Evolutionary conservation across 140 eudicot genomes (phyloP).

Genomic region (Senecio squalidus): DNA sequence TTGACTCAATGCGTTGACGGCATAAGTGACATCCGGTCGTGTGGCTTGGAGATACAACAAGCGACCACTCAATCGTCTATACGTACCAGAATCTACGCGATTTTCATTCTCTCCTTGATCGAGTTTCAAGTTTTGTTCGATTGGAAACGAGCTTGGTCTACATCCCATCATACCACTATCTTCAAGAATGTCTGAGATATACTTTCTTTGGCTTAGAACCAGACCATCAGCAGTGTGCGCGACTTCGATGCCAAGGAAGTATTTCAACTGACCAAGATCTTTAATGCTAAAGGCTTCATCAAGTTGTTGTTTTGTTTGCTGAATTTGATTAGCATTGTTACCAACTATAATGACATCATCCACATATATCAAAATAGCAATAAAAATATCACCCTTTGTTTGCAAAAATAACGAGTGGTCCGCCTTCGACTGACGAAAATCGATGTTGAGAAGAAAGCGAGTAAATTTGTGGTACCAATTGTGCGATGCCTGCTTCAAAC

Average conservation of each 20-base stretch:
- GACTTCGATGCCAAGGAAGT: neutral
- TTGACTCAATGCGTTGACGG: neutral
- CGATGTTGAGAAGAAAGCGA: neutral
- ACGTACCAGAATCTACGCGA: neutral
- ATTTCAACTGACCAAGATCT: neutral
- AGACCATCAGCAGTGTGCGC: no score
- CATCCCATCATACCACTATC: slow-evolving; percentile 1
- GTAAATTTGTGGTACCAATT: neutral
- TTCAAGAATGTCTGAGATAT: neutral
- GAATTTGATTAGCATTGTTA: neutral
- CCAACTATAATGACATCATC: neutral
- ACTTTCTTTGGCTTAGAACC: slow-evolving; percentile 3
- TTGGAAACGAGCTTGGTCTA: neutral
- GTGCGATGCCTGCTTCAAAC: neutral
- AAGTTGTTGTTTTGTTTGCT: neutral
- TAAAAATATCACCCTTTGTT: neutral
- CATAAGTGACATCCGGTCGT: neutral
- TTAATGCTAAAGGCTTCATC: neutral
- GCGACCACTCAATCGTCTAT: neutral
- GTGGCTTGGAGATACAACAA: neutral
- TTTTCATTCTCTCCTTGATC: no score
- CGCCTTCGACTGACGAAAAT: neutral
- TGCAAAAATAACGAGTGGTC: neutral
- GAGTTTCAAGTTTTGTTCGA: neutral
- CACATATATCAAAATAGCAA: neutral